Evolutionary conservation across 2,329 filamentous ascomycete genomes (phyloP).

Genomic region (Talaromyces atroroseus): DNA sequence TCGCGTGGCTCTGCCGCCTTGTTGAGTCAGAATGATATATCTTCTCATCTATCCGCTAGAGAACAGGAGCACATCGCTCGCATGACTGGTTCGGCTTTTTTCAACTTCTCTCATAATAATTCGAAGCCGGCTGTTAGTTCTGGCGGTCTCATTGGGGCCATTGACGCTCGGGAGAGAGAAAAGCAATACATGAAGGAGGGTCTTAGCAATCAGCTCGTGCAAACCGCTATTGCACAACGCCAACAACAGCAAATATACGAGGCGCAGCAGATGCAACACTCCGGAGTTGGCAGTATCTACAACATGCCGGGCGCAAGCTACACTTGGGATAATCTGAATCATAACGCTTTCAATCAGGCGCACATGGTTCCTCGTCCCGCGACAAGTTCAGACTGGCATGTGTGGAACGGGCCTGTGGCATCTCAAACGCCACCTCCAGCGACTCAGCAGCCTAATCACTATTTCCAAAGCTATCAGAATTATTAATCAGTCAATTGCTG

Average conservation of each 20-base stretch:
- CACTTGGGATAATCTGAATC: constrained; percentile 34
- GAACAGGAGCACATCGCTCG: constrained; percentile 87
- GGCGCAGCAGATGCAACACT: constrained; percentile 26
- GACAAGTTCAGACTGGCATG: constrained; percentile 24
- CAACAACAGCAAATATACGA: constrained; percentile 52
- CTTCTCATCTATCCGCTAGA: constrained; percentile 66
- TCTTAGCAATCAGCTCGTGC: constrained; percentile 63
- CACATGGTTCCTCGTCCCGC: constrained; percentile 3
- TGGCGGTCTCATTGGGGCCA: constrained; percentile 67
- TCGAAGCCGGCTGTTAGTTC: constrained; percentile 46
- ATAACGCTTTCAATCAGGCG: constrained; percentile 16
- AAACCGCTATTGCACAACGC: constrained; percentile 65
- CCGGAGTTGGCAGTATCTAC: constrained; percentile 27
- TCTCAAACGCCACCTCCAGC: constrained; percentile 23
- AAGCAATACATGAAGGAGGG: constrained; percentile 65
- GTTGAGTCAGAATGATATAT: constrained; percentile 48
- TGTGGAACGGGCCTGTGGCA: constrained; percentile 21
- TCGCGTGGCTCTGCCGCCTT: constrained; percentile 55
- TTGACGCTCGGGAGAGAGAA: constrained; percentile 74
- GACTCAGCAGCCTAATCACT: constrained; percentile 24
- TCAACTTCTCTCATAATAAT: constrained; percentile 57
- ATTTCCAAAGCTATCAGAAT: constrained; percentile 23
- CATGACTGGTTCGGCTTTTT: constrained; percentile 69
- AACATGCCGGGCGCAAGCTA: constrained; percentile 31
- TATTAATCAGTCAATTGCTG: constrained; percentile 15